Percentiles rank a stretch among this genome's conserved stretches.
Evolutionary conservation across 73 alveolate species (phyloP).

Genomic region (Paramecium biaurelia): DNA sequence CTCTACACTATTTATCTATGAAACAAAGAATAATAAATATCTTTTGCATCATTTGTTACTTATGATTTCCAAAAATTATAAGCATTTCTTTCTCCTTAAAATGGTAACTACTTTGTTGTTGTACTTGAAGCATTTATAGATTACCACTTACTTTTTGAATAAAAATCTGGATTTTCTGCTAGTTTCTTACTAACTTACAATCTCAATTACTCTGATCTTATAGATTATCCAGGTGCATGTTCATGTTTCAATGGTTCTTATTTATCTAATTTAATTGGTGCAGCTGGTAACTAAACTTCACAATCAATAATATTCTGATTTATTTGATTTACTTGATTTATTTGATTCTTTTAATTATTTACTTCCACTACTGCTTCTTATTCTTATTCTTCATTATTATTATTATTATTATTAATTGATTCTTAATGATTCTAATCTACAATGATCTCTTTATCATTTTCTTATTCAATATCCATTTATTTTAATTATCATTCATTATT

Average conservation of each 20-base stretch:
- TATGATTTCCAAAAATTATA: slow-evolving; percentile 16
- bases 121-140: background rate
- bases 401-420: background rate
- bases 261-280: background rate
- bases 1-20: background rate
- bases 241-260: slow-evolving; percentile 9
- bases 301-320: background rate
- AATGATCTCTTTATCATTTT: background rate
- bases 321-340: background rate
- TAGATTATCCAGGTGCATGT: background rate
- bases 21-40: background rate
- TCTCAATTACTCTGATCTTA: background rate
- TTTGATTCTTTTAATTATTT: background rate
- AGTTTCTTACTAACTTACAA: background rate
- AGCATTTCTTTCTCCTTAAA: background rate
- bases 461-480: background rate
- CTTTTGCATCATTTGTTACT: slow-evolving; percentile 17
- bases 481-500: background rate
- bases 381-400: background rate
- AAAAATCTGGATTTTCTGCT: background rate
- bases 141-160: background rate
- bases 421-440: background rate
- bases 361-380: background rate
- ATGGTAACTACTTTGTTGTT: background rate
- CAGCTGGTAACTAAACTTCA: background rate